Conservation (phyloP, 2,329 filamentous ascomycete genomes). For the Falciphora oryzae region DNA sequence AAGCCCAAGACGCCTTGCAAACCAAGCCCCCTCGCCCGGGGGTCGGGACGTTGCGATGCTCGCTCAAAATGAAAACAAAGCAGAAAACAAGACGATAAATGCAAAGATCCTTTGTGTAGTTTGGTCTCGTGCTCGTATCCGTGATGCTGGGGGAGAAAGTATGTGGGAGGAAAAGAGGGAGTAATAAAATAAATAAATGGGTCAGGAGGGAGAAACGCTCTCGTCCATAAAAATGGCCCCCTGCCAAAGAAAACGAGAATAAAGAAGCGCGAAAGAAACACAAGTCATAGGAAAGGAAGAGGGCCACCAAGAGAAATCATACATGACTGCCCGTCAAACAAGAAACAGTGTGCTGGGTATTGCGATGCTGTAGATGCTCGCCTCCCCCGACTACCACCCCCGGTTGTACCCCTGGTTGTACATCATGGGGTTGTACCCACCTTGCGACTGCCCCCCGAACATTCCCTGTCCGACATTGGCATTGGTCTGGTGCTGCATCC, state of each 20-base stretch:
- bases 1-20: constrained; percentile 7
- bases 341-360: constrained; percentile 8
- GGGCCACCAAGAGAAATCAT: neutral
- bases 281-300: constrained; percentile 6
- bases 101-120: constrained; percentile 11
- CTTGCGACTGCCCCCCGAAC: constrained; percentile 84
- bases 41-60: constrained; percentile 18
- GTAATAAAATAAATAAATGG: constrained; percentile 13
- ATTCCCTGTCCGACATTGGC: constrained; percentile 82
- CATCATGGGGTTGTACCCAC: constrained; percentile 93
- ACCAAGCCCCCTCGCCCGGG: constrained; percentile 11
- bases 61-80: constrained; percentile 15
- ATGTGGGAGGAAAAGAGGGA: constrained; percentile 10
- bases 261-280: constrained; percentile 9
- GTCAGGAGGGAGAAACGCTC: constrained; percentile 8
- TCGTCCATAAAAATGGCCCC: neutral
- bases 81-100: constrained; percentile 13
- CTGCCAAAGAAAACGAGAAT: constrained; percentile 12
- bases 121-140: neutral
- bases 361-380: constrained; percentile 9
- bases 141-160: neutral
- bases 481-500: constrained; percentile 83
- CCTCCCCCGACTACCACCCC: constrained; percentile 48
- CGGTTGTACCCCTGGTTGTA: constrained; percentile 67
- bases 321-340: constrained; percentile 5